Evolutionary conservation across 768 basidiomycete genomes (phyloP), one percentile per base, ranked within the genome.

Genomic region (Rhodotorula toruloides): DNA sequence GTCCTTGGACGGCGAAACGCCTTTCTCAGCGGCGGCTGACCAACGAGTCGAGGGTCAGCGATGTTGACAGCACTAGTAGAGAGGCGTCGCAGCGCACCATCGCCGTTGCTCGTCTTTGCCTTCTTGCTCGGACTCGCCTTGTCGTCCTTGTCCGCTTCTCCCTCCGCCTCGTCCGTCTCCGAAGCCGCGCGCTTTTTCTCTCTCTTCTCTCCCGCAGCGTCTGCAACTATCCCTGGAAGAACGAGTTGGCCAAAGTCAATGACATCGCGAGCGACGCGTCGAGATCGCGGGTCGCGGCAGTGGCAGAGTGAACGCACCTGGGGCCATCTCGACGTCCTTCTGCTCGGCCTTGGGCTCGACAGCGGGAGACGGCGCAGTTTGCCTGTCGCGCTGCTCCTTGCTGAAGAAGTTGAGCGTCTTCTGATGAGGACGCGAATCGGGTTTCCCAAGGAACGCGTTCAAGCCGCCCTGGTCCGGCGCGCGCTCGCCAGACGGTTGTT

Each of bases 361-460:
- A 5, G 36, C 4, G 21, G 22, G 49, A 32, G 11, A 4, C 25
- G 49, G 48, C 17, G 50, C 32, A 22, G 42, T 29, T 22, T 37
- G 5, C 17, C 16, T n/a, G 47, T 31, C 42, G 50, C n/a, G n/a
- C n/a, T n/a, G n/a, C n/a, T n/a, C n/a, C n/a, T n/a, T n/a, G n/a
- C n/a, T 3, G 37, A 29, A 16, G n/a, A 32, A 61, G 4, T 31
- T 2, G 27, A 63, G 50, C 7, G 46, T 16, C 3, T 36, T 36
- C 32, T 67, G 66, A 34, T 67, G 66, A 16, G 66, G 66, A 1
- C 52, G 66, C 3, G 34, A 19, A 40, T 67, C 66, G 22, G 27
- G 39, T 10, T 60, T 67, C 0, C 61, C 56, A 25, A 62, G 56
- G 39, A 42, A 67, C 3, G 25, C 2, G 57, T 67, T 67, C 31